Percentiles rank a stretch among this genome's conserved stretches.
phyloP scores from a whole-genome alignment of 495 filamentous ascomycete species.

The Parachaetomium inaequale region DNA sequence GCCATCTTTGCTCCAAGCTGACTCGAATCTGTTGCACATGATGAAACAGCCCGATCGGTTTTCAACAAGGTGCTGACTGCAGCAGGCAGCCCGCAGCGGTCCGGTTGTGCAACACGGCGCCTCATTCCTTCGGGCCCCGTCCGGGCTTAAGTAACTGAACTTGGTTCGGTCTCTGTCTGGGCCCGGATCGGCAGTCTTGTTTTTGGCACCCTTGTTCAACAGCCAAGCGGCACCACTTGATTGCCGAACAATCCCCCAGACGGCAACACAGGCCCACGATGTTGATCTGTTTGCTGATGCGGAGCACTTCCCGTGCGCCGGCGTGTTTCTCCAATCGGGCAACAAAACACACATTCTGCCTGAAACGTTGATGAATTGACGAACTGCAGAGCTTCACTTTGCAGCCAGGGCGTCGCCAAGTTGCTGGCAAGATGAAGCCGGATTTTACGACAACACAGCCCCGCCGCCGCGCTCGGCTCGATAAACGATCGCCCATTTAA shows the following conservation, averaged over 20 bases:
- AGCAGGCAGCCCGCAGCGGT: neutral
- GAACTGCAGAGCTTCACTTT: neutral
- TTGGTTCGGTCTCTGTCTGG: neutral
- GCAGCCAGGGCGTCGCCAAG: neutral
- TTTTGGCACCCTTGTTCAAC: neutral
- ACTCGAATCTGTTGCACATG: neutral
- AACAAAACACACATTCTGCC: neutral
- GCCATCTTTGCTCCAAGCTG: neutral
- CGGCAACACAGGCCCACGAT: neutral
- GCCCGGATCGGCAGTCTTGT: neutral
- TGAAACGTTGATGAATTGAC: neutral
- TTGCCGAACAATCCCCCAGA: neutral
- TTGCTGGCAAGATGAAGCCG: neutral
- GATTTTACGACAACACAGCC: neutral
- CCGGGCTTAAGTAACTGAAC: neutral
- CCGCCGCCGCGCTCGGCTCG: neutral
- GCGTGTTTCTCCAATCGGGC: neutral
- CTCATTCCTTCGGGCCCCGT: neutral
- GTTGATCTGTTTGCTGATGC: neutral
- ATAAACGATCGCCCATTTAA: neutral
- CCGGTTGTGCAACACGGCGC: neutral
- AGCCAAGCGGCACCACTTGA: neutral
- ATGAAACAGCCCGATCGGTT: neutral
- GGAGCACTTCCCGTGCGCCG: neutral
- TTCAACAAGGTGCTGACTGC: conserved; percentile 3